A percentile compares a stretch with the other conserved stretches of the same genome.
Evolutionary conservation across 2,329 filamentous ascomycete species (phyloP).

Genomic region (Spiromastix sp.): DNA sequence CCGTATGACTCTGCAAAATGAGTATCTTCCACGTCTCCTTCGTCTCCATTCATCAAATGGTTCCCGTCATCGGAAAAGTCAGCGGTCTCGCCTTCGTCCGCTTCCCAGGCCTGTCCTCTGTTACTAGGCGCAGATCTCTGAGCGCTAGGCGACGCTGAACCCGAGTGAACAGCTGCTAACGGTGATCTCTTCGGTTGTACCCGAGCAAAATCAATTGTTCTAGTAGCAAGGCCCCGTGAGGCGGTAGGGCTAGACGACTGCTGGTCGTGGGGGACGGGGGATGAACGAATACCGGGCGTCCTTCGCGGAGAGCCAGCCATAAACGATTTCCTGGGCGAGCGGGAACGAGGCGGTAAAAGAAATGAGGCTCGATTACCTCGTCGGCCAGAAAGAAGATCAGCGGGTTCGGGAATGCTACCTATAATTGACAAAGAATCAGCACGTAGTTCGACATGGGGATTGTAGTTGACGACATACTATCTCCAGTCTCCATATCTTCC

Average conservation of each 20-base stretch:
- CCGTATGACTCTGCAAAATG: constrained; percentile 18
- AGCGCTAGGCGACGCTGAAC: no score
- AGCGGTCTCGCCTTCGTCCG: constrained; percentile 15
- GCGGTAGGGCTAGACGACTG: constrained; percentile 30
- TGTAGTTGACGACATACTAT: constrained; percentile 39
- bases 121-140: no score
- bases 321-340: constrained; percentile 36
- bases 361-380: constrained; percentile 25
- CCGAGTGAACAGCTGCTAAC: constrained; percentile 10
- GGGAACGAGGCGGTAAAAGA: constrained; percentile 30
- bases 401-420: constrained; percentile 33
- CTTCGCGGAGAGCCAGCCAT: constrained; percentile 33
- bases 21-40: constrained; percentile 22
- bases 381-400: constrained; percentile 28
- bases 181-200: constrained; percentile 22
- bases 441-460: not conserved
- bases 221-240: constrained; percentile 16
- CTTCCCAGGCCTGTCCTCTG: constrained; percentile 5
- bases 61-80: constrained; percentile 29
- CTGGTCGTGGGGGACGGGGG: constrained; percentile 26
- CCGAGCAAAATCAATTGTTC: constrained; percentile 13
- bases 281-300: constrained; percentile 33
- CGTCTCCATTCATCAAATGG: constrained; percentile 20
- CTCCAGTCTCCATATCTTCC: constrained; percentile 53
- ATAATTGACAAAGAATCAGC: not conserved